Evolutionary conservation across 805 yeast genomes (phyloP), one percentile per base, ranked within the genome.

Genomic region (Crinitomyces ghanaensis): DNA sequence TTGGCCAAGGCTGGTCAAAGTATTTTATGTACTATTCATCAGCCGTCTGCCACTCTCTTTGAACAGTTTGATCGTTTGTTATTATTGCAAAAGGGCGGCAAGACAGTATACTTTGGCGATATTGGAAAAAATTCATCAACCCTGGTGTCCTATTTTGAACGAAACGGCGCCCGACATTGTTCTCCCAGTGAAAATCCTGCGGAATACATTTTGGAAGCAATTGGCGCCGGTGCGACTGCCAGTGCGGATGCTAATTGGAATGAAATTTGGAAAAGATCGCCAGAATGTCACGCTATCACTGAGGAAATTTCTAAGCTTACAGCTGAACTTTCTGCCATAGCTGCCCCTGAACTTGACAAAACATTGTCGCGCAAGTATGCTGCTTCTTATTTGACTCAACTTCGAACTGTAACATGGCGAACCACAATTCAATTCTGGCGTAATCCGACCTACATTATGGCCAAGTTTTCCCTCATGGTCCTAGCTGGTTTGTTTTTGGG

Each of bases 171-270:
- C 26, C 69, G 75, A 39, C 64, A 67, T 34, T 80, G 91, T 61
- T 64, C 60, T 21, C 54, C 54, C 8, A 56, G 60, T 23, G 84
- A 74, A 35, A 78, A 78, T 43, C 85, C 86, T 16, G 85, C 85
- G 21, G 86, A 77, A 54, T 78, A 77, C 60, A 74, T 77, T 56
- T 58, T 78, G 45, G 75, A 75, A 40, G 72, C 72, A 37, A 75
- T 80, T 53, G 88, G 88, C 39, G 86, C 88, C 21, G 86, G 83
- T 50, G 84, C 88, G 2, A 77, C 83, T 19, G 77, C 83, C 3
- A 49, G 59, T 34, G 70, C 67, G 12, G 48, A 56, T 19, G 67
- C 65, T 32, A 76, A 80, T 53, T 80, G 81, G 76, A 61, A 63
- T 51, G 70, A 74, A 7, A 61, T 69, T 8, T 80, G 91, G 91